Evolutionary conservation across 2,329 filamentous ascomycete species (phyloP).

Genomic region (Fusarium sp.): DNA sequence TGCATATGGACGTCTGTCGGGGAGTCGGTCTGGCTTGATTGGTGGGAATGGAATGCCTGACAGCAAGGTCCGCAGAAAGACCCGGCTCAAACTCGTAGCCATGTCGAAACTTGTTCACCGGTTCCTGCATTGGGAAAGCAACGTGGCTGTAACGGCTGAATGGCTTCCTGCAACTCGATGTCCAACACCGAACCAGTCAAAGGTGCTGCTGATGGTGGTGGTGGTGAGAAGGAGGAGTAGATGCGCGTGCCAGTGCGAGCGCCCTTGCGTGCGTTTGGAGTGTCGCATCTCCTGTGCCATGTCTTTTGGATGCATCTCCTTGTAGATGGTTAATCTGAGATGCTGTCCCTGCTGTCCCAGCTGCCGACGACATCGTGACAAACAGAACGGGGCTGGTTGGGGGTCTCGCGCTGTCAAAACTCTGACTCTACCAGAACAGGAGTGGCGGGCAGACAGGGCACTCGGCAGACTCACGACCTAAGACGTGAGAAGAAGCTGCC

Average conservation of each 20-base stretch:
- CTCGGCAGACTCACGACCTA: neutral
- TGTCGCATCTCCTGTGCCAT: neutral
- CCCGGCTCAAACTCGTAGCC: constrained; percentile 39
- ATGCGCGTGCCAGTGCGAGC: neutral
- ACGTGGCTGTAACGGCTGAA: constrained; percentile 38
- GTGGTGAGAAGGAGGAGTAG: neutral
- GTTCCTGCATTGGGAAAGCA: constrained; percentile 50
- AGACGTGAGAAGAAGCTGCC: constrained; percentile 30
- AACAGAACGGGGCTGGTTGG: neutral
- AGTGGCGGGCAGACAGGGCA: constrained; percentile 6
- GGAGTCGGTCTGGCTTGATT: constrained; percentile 20
- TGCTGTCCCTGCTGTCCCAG: neutral
- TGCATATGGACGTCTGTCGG: neutral
- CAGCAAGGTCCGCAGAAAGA: constrained; percentile 33
- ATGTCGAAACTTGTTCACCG: constrained; percentile 45
- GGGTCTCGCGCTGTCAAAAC: constrained; percentile 2
- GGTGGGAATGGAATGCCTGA: constrained; percentile 36
- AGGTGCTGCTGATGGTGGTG: neutral
- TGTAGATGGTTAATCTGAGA: neutral
- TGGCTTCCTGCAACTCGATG: constrained; percentile 6
- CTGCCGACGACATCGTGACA: neutral
- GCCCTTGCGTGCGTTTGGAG: neutral
- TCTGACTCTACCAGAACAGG: neutral
- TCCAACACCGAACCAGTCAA: constrained; percentile 8
- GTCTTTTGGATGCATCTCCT: neutral